Evolutionary conservation across 306 rosid species (phyloP), one percentile per base, ranked within the genome.

Genomic region (Pyrus bretschneideri): DNA sequence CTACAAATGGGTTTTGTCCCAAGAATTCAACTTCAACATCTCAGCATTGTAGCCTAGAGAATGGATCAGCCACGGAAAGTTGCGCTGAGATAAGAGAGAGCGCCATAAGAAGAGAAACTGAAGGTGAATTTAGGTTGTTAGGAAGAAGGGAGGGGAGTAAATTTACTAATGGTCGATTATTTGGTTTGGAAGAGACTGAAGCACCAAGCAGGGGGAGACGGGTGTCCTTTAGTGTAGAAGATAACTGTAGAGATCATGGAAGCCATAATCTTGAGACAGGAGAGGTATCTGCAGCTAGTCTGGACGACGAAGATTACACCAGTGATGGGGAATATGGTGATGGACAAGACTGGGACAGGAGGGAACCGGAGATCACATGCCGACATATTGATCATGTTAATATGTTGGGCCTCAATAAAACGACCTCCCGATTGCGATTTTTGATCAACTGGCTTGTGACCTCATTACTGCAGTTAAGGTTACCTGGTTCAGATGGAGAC

Each of bases 371-470:
- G 90, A 86, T 94, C 72, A 27, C 40, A 38, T 90, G 96, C 74
- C 88, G 87, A 23, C 89, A 91, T 83, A 85, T 94, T 14, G 98
- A 90, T 82, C 98, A 94, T 74, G 78, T 90, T 14, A 86, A 90
- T 49, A 76, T 84, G 89, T 90, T 94, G 88, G 98, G 98, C 76
- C 96, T 94, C 81, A 94, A 90, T 73, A 94, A 94, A 80, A 94
- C 97, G 52, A 91, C 98, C 17, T 83, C 83, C 30, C 80, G 97
- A 81, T 88, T 91, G 71, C 91, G 98, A 73, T 92, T 89, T 87
- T 82, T 91, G 89, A 84, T 94, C 77, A 94, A 94, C 75, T 94
- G 98, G 98, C 95, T 94, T 38, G 96, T 92, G 77, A 94, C 98
- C 67, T 94, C 97, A 0, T 74, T 94, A 70, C 80, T 94, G 80